Evolutionary conservation across 2,329 filamentous ascomycete species (phyloP), one percentile per base, ranked within the genome.

Genomic region (Cadophora luteo-olivacea): DNA sequence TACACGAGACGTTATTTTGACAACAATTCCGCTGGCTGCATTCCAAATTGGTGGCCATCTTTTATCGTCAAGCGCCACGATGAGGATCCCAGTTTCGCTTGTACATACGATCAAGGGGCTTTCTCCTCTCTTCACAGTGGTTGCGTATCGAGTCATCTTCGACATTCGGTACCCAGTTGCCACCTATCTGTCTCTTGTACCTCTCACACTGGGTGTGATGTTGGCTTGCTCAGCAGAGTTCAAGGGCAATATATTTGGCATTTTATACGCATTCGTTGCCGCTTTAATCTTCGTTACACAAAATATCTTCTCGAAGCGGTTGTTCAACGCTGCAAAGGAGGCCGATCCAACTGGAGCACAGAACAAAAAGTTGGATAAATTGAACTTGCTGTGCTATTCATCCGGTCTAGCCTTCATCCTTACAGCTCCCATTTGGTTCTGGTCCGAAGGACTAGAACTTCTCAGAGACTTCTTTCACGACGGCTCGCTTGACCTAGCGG

Each of bases 101-200:
- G 96, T 99, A 3, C 96, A 99, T 81, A 99, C 96, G 0, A 98
- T 99, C 82, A 99, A 99, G 82, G 96, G 96, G 8, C 88, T 99
- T 32, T 98, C 95, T 2, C 96, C 96, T 4, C 84, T 99, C 8
- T 97, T 99, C 79, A 99, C 96, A 0, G 96, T 99, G 52, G 80
- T 97, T 66, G 96, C 96, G 64, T 99, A 99, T 79, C 90, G 96
- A 65, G 81, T 97, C 72, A 85, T 97, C 77, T 97, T 95, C 81
- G 87, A 93, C 75, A 97, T 98, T 70, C 89, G 88, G 73, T 98
- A 99, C 79, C 93, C 94, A 0, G 85, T 85, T 41, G 89, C 94
- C 7, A 98, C 95, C 1, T 99, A 97, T 79, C 82, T 94, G 62
- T 97, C 94, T 1, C 86, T 97, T 61, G 84, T 97, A n/a, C 96